Evolutionary conservation across 306 rosid species (phyloP), one percentile per base, ranked within the genome.

Genomic region (Hippophae tibetana): DNA sequence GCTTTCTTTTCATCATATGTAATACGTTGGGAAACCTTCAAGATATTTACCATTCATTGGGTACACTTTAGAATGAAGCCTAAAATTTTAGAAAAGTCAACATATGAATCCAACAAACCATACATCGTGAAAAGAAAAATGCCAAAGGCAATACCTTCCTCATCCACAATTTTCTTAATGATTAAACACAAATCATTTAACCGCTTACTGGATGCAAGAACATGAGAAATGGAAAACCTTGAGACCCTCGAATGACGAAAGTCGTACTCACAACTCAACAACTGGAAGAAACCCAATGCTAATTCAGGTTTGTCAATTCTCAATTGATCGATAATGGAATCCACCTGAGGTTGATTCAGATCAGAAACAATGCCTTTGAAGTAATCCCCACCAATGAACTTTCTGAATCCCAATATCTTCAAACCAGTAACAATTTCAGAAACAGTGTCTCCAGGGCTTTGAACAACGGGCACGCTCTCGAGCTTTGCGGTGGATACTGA

Each of bases 191-290:
- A 55, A 62, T 77, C 80, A 50, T 68, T 68, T 27, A 77, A 81
- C 57, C 66, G 48, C 60, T 63, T 27, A 7, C 47, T 47, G 43
- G 67, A 69, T 6, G 74, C 86, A 26, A 81, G 62, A 71, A 62
- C 61, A 65, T 81, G 82, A 18, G 74, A 59, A 54, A 74, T 65
- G n/a, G 62, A 46, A n/a, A 63, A 23, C 56, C 42, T 56, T 2
- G 72, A 72, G 66, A 53, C 53, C 47, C 62, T 46, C 1, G 82
- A 76, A 67, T 70, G 85, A 65, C 70, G 72, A 73, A 76, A 76
- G 13, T 62, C 72, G 12, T 63, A 67, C 58, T 52, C 66, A 49
- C 67, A 64, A 42, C 64, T 76, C 59, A 80, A 60, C 11, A 74
- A 49, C 14, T 70, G 56, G 72, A 76, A 80, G 64, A 80, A 80